A percentile compares a stretch with the other conserved stretches of the same genome.
Evolutionary conservation across 2,329 filamentous ascomycete genomes (phyloP).

Genomic region (Neofusicoccum umdonicola): DNA sequence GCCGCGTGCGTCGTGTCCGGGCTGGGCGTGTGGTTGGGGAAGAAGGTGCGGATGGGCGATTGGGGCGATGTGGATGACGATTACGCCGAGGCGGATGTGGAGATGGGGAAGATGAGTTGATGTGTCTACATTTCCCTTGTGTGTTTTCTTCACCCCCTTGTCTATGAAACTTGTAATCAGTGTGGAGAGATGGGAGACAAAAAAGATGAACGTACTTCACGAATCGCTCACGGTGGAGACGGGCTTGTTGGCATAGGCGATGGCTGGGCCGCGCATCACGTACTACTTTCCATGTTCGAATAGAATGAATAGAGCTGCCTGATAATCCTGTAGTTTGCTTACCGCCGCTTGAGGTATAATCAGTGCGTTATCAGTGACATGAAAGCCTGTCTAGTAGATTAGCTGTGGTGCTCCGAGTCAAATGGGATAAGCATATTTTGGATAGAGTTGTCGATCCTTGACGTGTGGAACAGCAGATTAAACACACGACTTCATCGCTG

Average conservation of each 20-base stretch:
- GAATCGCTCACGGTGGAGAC: background rate
- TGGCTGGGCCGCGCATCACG: slow-evolving; percentile 2
- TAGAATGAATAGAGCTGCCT: background rate
- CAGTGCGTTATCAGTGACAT: too few species aligned
- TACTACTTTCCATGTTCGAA: background rate
- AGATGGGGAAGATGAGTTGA: slow-evolving; percentile 70
- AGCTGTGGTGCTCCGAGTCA: too few species aligned
- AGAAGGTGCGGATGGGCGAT: slow-evolving; percentile 50
- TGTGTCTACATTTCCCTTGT: too few species aligned
- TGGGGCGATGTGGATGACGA: slow-evolving; percentile 38
- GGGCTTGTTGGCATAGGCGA: background rate
- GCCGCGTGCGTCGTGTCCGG: slow-evolving; percentile 28
- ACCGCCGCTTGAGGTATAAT: background rate
- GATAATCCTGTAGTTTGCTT: too few species aligned
- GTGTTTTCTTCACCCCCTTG: too few species aligned
- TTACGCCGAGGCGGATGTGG: slow-evolving; percentile 53
- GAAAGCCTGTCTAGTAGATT: too few species aligned
- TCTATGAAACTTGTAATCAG: too few species aligned
- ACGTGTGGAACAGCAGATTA: too few species aligned
- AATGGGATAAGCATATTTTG: too few species aligned
- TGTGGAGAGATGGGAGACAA: too few species aligned
- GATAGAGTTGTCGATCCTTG: too few species aligned
- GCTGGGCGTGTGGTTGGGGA: slow-evolving; percentile 22
- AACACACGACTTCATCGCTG: too few species aligned
- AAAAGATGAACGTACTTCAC: background rate